Evolutionary conservation across 2,329 filamentous ascomycete species (phyloP).

Genomic region (Emmonsia crescens): DNA sequence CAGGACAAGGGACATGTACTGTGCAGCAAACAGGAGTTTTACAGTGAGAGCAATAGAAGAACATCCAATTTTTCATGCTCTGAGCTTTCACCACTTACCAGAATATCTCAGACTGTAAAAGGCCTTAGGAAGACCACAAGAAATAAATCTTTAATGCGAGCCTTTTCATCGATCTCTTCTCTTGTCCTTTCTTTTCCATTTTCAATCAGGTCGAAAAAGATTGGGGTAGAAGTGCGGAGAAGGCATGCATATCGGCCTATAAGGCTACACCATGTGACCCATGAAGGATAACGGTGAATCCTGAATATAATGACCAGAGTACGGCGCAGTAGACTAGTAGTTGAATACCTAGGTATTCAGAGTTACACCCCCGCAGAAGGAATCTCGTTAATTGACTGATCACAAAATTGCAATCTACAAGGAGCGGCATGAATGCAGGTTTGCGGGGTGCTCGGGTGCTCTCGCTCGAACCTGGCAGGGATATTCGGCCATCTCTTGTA

Average conservation of each 20-base stretch:
- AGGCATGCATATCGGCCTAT: neutral
- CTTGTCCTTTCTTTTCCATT: no score
- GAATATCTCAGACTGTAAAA: no score
- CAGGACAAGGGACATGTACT: no score
- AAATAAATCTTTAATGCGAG: no score
- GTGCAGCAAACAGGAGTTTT: no score
- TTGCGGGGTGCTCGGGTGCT: neutral
- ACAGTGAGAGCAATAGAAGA: no score
- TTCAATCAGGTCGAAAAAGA: no score
- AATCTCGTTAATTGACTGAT: neutral
- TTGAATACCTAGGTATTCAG: neutral
- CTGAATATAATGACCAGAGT: neutral
- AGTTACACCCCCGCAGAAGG: neutral
- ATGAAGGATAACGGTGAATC: neutral
- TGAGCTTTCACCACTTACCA: no score
- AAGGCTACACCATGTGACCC: neutral
- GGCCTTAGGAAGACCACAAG: no score
- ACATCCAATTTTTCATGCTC: no score
- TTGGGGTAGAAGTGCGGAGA: neutral
- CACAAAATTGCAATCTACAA: neutral
- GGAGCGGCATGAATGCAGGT: neutral
- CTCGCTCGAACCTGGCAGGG: neutral
- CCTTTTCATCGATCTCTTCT: no score
- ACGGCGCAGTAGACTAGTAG: no score
- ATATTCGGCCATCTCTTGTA: neutral